Evolutionary conservation across 306 rosid species (phyloP).

Genomic region (Cotoneaster glaucophyllus): DNA sequence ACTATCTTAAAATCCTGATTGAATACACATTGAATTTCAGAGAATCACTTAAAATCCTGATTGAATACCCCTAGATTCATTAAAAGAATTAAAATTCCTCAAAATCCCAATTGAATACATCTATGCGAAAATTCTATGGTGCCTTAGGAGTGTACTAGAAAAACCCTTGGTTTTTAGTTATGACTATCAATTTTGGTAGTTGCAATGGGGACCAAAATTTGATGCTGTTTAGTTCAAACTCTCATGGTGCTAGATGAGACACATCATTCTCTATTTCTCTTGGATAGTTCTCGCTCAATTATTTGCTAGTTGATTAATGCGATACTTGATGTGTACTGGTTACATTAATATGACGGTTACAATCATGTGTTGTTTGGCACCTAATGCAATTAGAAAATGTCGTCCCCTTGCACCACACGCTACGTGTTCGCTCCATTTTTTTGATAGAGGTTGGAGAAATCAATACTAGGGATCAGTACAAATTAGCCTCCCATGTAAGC

Average conservation of each 20-base stretch:
- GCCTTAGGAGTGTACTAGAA: too few species aligned
- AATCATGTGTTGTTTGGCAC: background rate
- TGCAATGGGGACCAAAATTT: background rate
- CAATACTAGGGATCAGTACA: background rate
- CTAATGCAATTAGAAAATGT: background rate
- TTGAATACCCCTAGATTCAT: too few species aligned
- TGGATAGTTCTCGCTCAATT: background rate
- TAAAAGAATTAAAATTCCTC: too few species aligned
- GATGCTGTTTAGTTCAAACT: background rate
- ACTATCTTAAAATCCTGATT: too few species aligned
- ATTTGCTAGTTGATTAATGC: background rate
- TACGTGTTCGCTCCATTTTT: background rate
- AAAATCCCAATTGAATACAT: too few species aligned
- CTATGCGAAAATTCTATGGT: too few species aligned
- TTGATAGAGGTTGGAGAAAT: background rate
- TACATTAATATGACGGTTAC: background rate
- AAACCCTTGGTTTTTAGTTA: background rate
- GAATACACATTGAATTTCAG: too few species aligned
- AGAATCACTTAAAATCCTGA: too few species aligned
- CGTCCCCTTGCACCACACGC: background rate
- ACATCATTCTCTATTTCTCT: background rate
- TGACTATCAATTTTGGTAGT: background rate
- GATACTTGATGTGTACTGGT: background rate
- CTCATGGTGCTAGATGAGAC: background rate
- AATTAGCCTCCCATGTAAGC: background rate